Base-by-base conservation (phyloP, 2,329 filamentous ascomycete species). In the Phaeosphaeria sp. region DNA sequence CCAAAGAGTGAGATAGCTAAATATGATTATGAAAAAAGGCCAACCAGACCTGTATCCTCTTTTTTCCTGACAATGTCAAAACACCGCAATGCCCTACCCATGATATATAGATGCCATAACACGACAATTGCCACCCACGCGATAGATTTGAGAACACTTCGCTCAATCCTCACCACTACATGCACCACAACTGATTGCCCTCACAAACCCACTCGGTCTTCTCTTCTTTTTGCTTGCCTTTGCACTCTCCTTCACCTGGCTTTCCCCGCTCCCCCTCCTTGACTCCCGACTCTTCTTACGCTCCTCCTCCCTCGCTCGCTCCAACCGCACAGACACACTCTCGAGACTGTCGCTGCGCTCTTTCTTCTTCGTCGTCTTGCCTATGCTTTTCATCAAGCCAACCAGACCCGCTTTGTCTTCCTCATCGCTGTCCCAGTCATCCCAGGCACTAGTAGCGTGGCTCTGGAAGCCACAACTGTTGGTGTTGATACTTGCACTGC, bases 371-470 rank as follows among this genome's bases (percentile, higher is more conserved):
- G n/a, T 64, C 20, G 18, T 64, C 21, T 65, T 68, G 3, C 65
- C 61, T 18, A 52, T 51, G 24, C 55, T 47, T 36, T 55, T 50
- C 20, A 62, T 64, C 70, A 70, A 73, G 18, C 65, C 63, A 17
- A 73, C 64, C 9, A 76, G 56, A 8, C 74, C 66, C 0, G 64
- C 64, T 48, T 72, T 73, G n/a, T 61, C 67, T 33, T 71, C 70
- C 1, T 62, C 62, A 18, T 75, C 73, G n/a, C 67, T 73, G 49
- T 76, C 73, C 66, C 71, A 75, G 47, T 75, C 72, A 25, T 77
- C 74, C 74, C 74, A 77, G 39, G 71, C 74, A n/a, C 69, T 73
- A 3, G 59, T 70, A 4, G 68, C 67, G 49, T 73, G 72, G 30
- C 30, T 13, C 20, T 74, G 73, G 20, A 72, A 54, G 7, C 50